Evolutionary conservation across 116 monocot species (phyloP).

Genomic region (Dioscorea cayenensis): DNA sequence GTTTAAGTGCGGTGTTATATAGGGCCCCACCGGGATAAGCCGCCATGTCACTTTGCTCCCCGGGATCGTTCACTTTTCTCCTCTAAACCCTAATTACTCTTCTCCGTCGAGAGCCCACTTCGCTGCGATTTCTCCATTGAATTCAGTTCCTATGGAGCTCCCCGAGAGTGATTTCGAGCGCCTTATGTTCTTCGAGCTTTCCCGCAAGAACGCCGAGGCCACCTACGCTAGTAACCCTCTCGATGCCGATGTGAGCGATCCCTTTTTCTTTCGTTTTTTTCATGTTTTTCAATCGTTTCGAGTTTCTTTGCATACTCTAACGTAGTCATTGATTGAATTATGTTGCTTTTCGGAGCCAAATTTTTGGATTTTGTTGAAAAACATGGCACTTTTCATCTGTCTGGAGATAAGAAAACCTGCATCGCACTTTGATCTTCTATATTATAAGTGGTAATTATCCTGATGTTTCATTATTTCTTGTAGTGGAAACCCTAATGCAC

Average conservation of each 20-base stretch:
- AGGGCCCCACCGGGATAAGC: too few relatives aligned
- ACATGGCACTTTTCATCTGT: neutral
- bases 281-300: too few relatives aligned
- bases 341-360: neutral
- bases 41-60: too few relatives aligned
- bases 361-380: neutral
- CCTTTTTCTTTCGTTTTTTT: neutral
- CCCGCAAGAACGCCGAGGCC: slow-evolving; percentile 4
- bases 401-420: neutral
- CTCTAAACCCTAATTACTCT: too few relatives aligned
- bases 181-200: slow-evolving; percentile 8
- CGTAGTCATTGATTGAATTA: too few relatives aligned
- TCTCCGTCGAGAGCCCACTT: too few relatives aligned
- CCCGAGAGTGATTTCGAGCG: slow-evolving; percentile 5
- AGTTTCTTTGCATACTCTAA: too few relatives aligned
- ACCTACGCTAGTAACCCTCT: slow-evolving; percentile 1
- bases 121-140: too few relatives aligned
- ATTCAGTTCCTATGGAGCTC: neutral
- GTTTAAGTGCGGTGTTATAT: too few relatives aligned
- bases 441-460: too few relatives aligned
- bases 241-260: slow-evolving; percentile 6
- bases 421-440: neutral
- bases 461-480: neutral
- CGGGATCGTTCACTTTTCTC: too few relatives aligned
- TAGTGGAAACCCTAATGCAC: too few relatives aligned